Conservation (phyloP, 345 rosid species). For the Cardiospermum halicacabum region DNA sequence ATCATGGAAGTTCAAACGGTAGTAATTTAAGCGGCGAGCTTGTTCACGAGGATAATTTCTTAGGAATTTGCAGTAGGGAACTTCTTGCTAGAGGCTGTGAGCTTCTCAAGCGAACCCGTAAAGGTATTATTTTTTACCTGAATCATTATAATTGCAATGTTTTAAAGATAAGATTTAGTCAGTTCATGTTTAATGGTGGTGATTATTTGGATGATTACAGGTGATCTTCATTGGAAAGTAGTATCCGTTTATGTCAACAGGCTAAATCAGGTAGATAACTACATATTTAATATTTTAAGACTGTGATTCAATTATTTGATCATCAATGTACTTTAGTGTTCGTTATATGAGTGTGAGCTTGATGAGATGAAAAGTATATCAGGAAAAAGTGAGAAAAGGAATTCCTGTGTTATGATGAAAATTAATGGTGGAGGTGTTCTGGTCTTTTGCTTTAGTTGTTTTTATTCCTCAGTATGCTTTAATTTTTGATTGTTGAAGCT, state of each 20-base stretch:
- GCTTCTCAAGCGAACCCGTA: constrained; percentile 92
- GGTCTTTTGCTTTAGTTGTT: constrained; percentile 9
- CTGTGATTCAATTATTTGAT: constrained; percentile 37
- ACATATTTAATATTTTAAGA: background rate
- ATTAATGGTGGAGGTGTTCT: constrained; percentile 20
- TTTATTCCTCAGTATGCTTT: constrained; percentile 22
- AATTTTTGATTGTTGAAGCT: constrained; percentile 23
- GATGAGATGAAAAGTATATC: constrained; percentile 16
- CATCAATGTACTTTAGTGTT: constrained; percentile 25
- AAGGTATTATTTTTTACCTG: constrained; percentile 36
- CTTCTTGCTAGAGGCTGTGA: constrained; percentile 88
- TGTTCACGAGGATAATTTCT: constrained; percentile 80
- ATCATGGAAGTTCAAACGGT: constrained; percentile 68
- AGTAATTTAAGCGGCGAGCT: constrained; percentile 84
- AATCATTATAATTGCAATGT: background rate
- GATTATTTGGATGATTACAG: constrained; percentile 41
- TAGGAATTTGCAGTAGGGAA: constrained; percentile 81
- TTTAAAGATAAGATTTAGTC: background rate
- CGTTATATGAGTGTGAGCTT: constrained; percentile 21
- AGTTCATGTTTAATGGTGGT: background rate
- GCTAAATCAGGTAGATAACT: constrained; percentile 53
- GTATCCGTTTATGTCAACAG: constrained; percentile 88
- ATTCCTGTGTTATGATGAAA: constrained; percentile 28
- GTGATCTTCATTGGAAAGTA: constrained; percentile 93
- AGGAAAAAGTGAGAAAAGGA: constrained; percentile 30